phyloP scores from a whole-genome alignment of 192 early-diverging fungal species.

The Radiomyces spectabilis region DNA sequence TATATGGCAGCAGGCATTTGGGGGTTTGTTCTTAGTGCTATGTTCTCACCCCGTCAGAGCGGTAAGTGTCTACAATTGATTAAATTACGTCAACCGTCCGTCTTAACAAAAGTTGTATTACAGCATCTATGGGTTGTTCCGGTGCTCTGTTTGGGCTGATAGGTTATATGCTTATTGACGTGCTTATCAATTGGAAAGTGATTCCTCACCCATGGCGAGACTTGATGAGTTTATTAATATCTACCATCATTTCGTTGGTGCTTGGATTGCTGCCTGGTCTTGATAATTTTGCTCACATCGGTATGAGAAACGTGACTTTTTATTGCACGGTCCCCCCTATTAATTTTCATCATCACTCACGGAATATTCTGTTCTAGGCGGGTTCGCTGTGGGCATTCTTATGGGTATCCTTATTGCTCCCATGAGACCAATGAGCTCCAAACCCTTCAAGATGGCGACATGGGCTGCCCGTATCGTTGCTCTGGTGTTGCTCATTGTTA shows the following conservation, averaged over 20 bases:
- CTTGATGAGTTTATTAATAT: conserved; percentile 53
- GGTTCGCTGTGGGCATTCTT: conserved; percentile 1
- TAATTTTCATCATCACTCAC: too few species aligned
- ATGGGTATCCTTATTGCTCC: conserved; percentile 3
- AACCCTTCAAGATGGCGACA: conserved; percentile 18
- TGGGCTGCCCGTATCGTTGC: conserved; percentile 28
- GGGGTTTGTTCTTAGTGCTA: conserved; percentile 77
- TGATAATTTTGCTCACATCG: too few species aligned
- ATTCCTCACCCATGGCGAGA: conserved; percentile 59
- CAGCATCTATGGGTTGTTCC: conserved; percentile 53
- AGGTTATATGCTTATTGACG: conserved; percentile 68
- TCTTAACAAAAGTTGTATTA: too few species aligned
- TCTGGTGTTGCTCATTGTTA: conserved; percentile 27
- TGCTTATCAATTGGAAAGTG: conserved; percentile 70
- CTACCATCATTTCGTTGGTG: conserved; percentile 57
- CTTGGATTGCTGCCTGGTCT: conserved; percentile 62
- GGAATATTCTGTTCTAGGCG: conserved; percentile 3
- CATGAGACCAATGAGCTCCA: conserved; percentile 10
- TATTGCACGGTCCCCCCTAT: conserved; percentile 60
- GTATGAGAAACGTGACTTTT: conserved; percentile 57
- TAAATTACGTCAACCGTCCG: too few species aligned
- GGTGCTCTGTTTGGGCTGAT: conserved; percentile 65
- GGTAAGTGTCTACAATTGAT: too few species aligned
- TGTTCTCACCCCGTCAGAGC: too few species aligned
- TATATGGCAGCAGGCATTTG: conserved; percentile 69